These are phyloP conservation scores for Vanilla planifolia DNA, from an alignment of 106 monocot genomes.

Conservation along the genomic window DNA sequence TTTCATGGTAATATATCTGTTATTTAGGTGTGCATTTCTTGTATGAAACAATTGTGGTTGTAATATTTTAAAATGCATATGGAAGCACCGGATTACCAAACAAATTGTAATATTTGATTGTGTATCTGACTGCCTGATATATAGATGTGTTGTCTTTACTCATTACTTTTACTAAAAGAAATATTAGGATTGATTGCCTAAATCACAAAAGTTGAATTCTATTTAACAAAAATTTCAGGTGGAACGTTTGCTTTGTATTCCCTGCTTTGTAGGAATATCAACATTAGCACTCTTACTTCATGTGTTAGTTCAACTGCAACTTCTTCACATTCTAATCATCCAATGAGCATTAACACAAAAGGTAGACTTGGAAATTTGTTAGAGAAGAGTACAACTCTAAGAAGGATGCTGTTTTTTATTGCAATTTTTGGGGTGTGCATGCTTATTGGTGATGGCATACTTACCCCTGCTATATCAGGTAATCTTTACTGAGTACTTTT, in stretches of 20 bases:
- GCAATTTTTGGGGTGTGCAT: constrained; percentile 76
- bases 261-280: constrained; percentile 56
- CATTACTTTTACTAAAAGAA: too few species aligned
- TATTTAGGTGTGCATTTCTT: too few species aligned
- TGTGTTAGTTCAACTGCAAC: constrained; percentile 2
- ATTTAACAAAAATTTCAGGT: constrained; percentile 52
- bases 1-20: too few species aligned
- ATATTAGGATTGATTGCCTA: too few species aligned
- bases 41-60: too few species aligned
- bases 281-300: constrained; percentile 57
- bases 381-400: constrained; percentile 43
- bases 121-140: too few species aligned
- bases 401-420: constrained; percentile 49
- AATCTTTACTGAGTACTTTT: background rate
- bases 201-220: too few species aligned
- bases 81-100: too few species aligned
- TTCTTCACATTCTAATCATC: background rate
- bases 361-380: constrained; percentile 42
- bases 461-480: constrained; percentile 90
- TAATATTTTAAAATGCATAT: too few species aligned
- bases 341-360: background rate
- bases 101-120: too few species aligned
- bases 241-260: constrained; percentile 86
- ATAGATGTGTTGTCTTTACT: too few species aligned
- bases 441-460: constrained; percentile 89